Conservation (phyloP, 768 basidiomycete genomes). For the Kondoa subrosea region DNA sequence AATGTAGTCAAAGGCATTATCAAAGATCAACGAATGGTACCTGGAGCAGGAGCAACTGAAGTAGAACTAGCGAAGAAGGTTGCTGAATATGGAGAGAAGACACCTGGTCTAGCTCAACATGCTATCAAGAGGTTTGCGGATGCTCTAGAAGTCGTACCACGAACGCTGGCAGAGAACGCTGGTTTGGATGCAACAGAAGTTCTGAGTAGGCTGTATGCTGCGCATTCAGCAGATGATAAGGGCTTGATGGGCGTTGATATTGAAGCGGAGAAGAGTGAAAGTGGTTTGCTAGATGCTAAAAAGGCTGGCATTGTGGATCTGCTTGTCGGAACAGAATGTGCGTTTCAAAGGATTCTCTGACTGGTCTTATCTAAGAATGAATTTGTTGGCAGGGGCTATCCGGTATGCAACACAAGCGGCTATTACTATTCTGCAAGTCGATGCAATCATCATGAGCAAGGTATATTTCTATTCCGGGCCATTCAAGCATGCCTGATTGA, state of each 20-base stretch:
- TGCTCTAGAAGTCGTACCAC: conserved; percentile 79
- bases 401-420: conserved; percentile 82
- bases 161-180: conserved; percentile 88
- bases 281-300: conserved; percentile 48
- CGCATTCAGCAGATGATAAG: conserved; percentile 55
- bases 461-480: not conserved
- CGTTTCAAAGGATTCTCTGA: not conserved
- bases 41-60: conserved; percentile 88
- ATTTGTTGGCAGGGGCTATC: conserved; percentile 45
- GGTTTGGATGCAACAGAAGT: conserved; percentile 79
- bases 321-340: conserved; percentile 61
- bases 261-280: conserved; percentile 50
- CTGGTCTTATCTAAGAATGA: not conserved
- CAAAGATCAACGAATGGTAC: conserved; percentile 74
- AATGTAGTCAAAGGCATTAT: conserved; percentile 85
- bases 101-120: conserved; percentile 84
- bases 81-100: conserved; percentile 66
- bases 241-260: conserved; percentile 72
- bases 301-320: conserved; percentile 57
- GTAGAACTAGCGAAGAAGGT: conserved; percentile 74
- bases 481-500: too few relatives aligned
- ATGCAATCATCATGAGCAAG: conserved; percentile 93
- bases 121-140: conserved; percentile 75
- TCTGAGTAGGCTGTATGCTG: conserved; percentile 71
- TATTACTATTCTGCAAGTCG: conserved; percentile 75